These are phyloP conservation scores for Phytophthora ohioensis DNA, from an alignment of 352 stramenopile genomes.

Conservation along the genomic window DNA sequence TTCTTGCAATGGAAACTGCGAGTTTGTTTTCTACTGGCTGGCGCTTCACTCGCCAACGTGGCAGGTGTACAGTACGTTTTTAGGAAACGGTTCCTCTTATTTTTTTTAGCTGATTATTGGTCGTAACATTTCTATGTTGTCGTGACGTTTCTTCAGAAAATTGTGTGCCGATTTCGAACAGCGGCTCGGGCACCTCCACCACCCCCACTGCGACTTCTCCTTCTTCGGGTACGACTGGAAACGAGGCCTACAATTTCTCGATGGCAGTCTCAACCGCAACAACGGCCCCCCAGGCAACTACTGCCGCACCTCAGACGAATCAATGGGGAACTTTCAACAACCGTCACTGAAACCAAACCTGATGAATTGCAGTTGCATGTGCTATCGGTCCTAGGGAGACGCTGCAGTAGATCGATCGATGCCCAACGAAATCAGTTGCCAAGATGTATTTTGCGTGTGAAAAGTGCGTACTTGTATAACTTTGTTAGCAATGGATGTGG, in stretches of 20 bases:
- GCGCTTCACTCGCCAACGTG: slow-evolving; percentile 48
- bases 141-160: slow-evolving; percentile 26
- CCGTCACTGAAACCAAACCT: background rate
- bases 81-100: background rate
- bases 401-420: too few species aligned
- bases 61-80: slow-evolving; percentile 56
- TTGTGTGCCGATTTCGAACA: slow-evolving; percentile 43
- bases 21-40: slow-evolving; percentile 64
- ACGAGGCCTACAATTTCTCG: slow-evolving; percentile 5
- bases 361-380: too few species aligned
- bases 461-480: too few species aligned
- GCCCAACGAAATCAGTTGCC: too few species aligned
- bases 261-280: background rate
- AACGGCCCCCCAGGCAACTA: background rate
- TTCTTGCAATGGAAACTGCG: slow-evolving; percentile 54
- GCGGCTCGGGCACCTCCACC: slow-evolving; percentile 10
- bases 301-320: background rate
- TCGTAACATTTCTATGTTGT: background rate
- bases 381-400: too few species aligned
- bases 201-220: background rate
- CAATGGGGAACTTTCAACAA: slow-evolving; percentile 6
- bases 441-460: too few species aligned
- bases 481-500: too few species aligned
- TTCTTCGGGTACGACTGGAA: slow-evolving; percentile 2
- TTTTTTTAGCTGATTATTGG: background rate